These are phyloP conservation scores for Polyporus tsugae DNA, from an alignment of 1,284 basidiomycete species.

Conservation along the genomic window DNA sequence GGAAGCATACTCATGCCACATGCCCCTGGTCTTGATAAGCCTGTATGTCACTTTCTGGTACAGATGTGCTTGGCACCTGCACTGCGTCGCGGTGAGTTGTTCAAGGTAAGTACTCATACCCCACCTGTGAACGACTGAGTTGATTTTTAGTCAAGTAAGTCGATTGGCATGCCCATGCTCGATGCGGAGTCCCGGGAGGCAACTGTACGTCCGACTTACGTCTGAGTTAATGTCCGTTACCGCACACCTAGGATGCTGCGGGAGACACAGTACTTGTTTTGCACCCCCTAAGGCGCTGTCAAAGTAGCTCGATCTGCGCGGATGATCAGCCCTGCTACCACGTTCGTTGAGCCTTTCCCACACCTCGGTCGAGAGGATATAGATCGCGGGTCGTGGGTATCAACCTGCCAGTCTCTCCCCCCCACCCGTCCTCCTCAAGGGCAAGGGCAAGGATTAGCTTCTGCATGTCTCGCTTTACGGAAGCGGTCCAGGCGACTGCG, in stretches of 20 bases:
- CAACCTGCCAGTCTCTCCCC: not conserved
- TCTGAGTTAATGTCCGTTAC: not conserved
- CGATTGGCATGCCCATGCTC: no score
- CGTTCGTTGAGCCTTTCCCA: not conserved
- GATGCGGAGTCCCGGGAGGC: not conserved
- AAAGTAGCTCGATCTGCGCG: not conserved
- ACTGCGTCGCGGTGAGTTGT: not conserved
- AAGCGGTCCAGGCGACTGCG: conserved; percentile 20
- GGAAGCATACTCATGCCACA: not conserved
- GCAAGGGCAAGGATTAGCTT: not conserved
- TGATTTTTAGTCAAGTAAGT: no score
- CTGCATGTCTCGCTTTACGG: conserved; percentile 4
- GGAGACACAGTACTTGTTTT: not conserved
- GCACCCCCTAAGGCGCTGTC: not conserved
- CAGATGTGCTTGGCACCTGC: no score
- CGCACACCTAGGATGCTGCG: not conserved
- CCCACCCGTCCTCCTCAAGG: not conserved
- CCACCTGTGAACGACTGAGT: no score
- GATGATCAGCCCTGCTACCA: not conserved
- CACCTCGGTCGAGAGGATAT: not conserved
- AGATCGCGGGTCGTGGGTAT: not conserved
- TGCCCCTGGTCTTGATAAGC: no score
- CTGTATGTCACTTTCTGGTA: no score
- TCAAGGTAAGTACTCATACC: not conserved
- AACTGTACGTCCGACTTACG: not conserved